These are phyloP conservation scores for Cerrena zonata DNA, from an alignment of 1,284 basidiomycete genomes.

Conservation along the genomic window DNA sequence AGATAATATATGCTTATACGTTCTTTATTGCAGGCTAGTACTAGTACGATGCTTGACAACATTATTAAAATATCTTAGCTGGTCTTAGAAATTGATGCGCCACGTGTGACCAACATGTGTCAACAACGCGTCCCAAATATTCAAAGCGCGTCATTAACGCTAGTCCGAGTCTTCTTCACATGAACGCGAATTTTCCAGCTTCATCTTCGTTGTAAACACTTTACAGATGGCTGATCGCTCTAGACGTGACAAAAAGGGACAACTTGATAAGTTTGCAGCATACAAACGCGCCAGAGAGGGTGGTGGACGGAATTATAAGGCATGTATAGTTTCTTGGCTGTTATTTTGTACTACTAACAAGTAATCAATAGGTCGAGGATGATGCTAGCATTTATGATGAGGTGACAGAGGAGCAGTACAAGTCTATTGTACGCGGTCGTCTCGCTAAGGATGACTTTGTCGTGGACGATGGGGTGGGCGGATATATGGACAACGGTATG, in stretches of 20 bases:
- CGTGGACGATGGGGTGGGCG: constrained; percentile 86
- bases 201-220: too few relatives aligned
- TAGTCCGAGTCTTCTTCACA: too few relatives aligned
- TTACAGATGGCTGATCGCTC: constrained; percentile 27
- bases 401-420: constrained; percentile 89
- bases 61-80: too few relatives aligned
- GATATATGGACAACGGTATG: constrained; percentile 94
- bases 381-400: constrained; percentile 84
- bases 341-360: constrained; percentile 8
- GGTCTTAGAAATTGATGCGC: too few relatives aligned
- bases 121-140: constrained; percentile 13
- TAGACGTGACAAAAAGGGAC: constrained; percentile 25
- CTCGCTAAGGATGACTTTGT: constrained; percentile 93
- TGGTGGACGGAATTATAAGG: constrained; percentile 33
- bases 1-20: too few relatives aligned
- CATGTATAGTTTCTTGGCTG: constrained; percentile 9
- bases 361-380: constrained; percentile 43
- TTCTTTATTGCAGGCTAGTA: too few relatives aligned
- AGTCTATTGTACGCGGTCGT: constrained; percentile 76
- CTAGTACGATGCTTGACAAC: too few relatives aligned
- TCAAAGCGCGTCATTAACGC: constrained; percentile 3
- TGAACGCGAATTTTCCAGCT: too few relatives aligned
- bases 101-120: too few relatives aligned
- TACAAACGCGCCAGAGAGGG: constrained; percentile 33
- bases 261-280: constrained; percentile 29